These are phyloP conservation scores for Aspergillus incahuasiensis DNA, from an alignment of 495 filamentous ascomycete genomes.

Conservation along the genomic window DNA sequence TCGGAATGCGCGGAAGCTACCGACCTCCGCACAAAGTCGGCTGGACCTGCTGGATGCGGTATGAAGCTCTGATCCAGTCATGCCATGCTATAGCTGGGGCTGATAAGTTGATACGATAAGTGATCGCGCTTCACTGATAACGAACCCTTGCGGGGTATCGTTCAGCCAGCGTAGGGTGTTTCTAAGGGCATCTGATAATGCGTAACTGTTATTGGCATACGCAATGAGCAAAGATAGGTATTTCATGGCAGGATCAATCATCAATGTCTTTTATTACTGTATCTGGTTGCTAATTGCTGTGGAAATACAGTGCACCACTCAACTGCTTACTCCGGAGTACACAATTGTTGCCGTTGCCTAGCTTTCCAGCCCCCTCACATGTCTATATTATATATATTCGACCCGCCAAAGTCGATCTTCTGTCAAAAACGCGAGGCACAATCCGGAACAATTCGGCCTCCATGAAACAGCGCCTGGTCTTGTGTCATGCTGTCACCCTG, in stretches of 20 bases:
- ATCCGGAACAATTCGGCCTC: background rate
- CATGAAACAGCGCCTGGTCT: too few relatives aligned
- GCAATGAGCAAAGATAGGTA: too few relatives aligned
- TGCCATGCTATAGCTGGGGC: background rate
- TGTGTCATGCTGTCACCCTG: background rate
- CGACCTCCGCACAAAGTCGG: background rate
- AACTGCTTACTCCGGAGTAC: too few relatives aligned
- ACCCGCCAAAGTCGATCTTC: too few relatives aligned
- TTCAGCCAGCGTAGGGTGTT: too few relatives aligned
- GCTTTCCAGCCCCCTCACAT: background rate
- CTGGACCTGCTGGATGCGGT: background rate
- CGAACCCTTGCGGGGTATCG: background rate
- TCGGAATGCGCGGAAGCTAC: slow-evolving; percentile 6
- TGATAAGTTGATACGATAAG: background rate
- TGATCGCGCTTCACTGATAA: background rate
- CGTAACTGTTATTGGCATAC: background rate
- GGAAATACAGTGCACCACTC: too few relatives aligned
- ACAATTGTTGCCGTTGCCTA: too few relatives aligned
- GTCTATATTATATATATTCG: background rate
- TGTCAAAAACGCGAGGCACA: too few relatives aligned
- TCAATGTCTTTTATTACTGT: too few relatives aligned
- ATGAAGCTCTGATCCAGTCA: background rate
- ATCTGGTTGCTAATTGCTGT: too few relatives aligned
- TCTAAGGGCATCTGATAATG: background rate
- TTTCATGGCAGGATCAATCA: too few relatives aligned